Evolutionary conservation across 805 yeast species (phyloP), one percentile per base, ranked within the genome.

Genomic region (Cyberlindnera misumaiensis): DNA sequence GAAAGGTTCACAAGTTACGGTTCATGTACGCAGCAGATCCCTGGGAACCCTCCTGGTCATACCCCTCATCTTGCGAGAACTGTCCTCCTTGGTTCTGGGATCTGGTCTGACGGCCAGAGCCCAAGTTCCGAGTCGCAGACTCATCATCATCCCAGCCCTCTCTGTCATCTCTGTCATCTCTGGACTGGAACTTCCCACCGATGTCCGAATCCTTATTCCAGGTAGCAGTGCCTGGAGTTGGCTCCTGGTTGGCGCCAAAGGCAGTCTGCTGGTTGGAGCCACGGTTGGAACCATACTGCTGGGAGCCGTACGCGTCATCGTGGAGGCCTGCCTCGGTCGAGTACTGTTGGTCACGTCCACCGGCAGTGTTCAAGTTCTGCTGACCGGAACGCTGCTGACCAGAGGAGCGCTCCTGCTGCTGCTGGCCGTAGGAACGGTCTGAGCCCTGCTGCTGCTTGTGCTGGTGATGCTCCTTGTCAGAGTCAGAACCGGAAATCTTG

Each of bases 91-190:
- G 25, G 35, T 41, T 49, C 38, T 51, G 55, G 9, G 55, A 51
- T 48, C 55, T 48, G 10, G 53, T 47, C 44, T 51, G 56, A 36
- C 56, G 56, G 25, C 49, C 44, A 9, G 35, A 16, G 14, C 32
- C 32, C 32, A 33, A 11, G 24, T 4, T 24, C 17, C 44, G 36
- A 26, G 38, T 24, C 17, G 33, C 30, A 4, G 24, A 15, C 3
- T 31, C 40, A 34, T 32, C 40, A 15, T 17, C 32, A 17, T 27
- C 29, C 29, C 13, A 20, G 8, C 24, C 24, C 24, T 20, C 8
- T 20, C 24, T 20, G 24, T 8, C 24, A 20, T 5, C n/a, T n/a
- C n/a, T n/a, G n/a, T n/a, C 8, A 8, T 20, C 24, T 20, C 24
- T 20, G 24, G 24, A 20, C 24, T 20, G 24, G 8, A 20, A 6